Percentiles rank a stretch among this genome's conserved stretches.
phyloP scores from a whole-genome alignment of 2,329 filamentous ascomycete species.

The Fusarium multiceps region DNA sequence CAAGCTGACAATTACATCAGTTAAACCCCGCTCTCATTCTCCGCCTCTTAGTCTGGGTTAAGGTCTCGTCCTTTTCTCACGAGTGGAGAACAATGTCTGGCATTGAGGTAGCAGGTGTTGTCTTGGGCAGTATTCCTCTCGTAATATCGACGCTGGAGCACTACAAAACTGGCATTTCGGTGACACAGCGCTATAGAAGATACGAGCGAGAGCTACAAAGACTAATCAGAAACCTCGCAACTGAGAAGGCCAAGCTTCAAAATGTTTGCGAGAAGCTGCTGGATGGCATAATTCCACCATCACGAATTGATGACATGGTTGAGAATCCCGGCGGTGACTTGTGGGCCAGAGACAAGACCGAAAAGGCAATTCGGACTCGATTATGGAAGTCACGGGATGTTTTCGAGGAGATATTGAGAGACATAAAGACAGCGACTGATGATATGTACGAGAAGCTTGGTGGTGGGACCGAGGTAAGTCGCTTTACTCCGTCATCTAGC shows the following conservation, averaged over 20 bases:
- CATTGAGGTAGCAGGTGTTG: background rate
- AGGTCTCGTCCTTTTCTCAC: too few species aligned
- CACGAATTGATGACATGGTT: conserved; percentile 1
- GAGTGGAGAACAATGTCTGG: conserved; percentile 9
- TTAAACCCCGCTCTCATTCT: background rate
- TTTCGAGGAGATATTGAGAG: background rate
- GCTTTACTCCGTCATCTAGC: rapidly evolving
- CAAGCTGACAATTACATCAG: background rate
- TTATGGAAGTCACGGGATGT: conserved; percentile 5
- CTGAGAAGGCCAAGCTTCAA: conserved; percentile 6
- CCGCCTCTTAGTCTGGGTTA: background rate
- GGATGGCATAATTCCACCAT: background rate
- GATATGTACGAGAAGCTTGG: background rate
- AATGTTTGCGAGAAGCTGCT: conserved; percentile 27
- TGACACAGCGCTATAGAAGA: background rate
- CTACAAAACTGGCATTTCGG: background rate
- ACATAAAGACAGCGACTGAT: background rate
- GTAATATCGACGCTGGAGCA: background rate
- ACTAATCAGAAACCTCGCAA: conserved; percentile 14
- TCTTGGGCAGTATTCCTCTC: conserved; percentile 10
- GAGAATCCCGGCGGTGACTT: background rate
- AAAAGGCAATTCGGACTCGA: background rate
- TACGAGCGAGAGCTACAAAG: conserved; percentile 6
- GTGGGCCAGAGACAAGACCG: background rate
- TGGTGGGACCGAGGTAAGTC: background rate